Conservation (phyloP, 2,329 filamentous ascomycete species). For the Pestalotiopsis fici region DNA sequence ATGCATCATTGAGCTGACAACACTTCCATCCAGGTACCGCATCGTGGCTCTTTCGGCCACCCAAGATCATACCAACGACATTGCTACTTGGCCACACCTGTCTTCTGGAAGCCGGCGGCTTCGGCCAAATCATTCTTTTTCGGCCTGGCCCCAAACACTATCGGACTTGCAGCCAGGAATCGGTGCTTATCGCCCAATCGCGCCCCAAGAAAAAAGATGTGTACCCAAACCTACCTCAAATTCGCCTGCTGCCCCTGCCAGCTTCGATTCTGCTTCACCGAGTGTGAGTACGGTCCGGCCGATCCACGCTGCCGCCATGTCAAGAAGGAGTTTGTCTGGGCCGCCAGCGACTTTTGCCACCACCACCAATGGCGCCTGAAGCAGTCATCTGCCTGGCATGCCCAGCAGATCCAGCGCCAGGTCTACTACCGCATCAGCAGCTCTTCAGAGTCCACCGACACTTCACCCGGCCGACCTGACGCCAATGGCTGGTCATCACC, state of each 20-base stretch:
- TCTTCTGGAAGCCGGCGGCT: not conserved
- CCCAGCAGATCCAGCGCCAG: slow-evolving; percentile 1
- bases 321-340: slow-evolving; percentile 15
- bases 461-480: not conserved
- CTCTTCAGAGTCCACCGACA: not conserved
- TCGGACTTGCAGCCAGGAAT: not conserved
- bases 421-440: not conserved
- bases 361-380: slow-evolving; percentile 10
- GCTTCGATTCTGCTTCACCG: slow-evolving; percentile 18
- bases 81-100: not conserved
- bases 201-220: too few species aligned
- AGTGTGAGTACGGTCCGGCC: slow-evolving; percentile 18
- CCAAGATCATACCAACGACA: not conserved
- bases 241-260: slow-evolving; percentile 23
- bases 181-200: too few species aligned
- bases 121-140: not conserved
- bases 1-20: not conserved
- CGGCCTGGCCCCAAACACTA: not conserved
- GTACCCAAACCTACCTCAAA: slow-evolving; percentile 18
- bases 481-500: not conserved
- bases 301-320: slow-evolving; percentile 18
- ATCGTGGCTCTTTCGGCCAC: not conserved
- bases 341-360: slow-evolving; percentile 20
- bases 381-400: slow-evolving; percentile 6
- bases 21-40: not conserved